These are phyloP conservation scores for Tuber aestivum DNA, from an alignment of 495 filamentous ascomycete genomes.

Conservation along the genomic window DNA sequence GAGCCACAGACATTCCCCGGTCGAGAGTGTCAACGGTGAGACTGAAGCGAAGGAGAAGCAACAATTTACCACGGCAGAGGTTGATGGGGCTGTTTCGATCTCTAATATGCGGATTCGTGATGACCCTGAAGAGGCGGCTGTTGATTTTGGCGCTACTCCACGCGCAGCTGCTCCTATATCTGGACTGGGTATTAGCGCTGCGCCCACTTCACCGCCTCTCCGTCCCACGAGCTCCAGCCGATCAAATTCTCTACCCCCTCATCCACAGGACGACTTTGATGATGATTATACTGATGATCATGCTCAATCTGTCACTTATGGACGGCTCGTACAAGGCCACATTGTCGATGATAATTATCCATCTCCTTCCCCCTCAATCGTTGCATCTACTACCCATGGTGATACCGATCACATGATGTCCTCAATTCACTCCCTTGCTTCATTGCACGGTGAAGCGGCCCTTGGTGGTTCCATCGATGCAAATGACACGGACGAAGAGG, in stretches of 20 bases:
- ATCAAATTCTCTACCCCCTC: constrained; percentile 30
- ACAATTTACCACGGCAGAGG: not conserved
- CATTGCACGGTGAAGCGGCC: constrained; percentile 57
- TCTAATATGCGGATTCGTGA: constrained; percentile 3
- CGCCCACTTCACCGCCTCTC: constrained; percentile 13
- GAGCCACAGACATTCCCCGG: constrained; percentile 40
- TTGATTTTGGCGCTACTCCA: constrained; percentile 35
- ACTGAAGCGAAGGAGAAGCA: constrained; percentile 6
- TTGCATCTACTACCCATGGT: constrained; percentile 48
- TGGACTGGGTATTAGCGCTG: constrained; percentile 31
- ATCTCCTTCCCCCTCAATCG: constrained; percentile 61
- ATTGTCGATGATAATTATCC: constrained; percentile 91
- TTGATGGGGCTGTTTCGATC: constrained; percentile 13
- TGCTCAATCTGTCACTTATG: constrained; percentile 84
- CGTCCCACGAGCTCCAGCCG: constrained; percentile 15
- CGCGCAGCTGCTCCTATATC: constrained; percentile 30
- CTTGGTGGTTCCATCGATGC: constrained; percentile 79
- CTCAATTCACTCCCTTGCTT: constrained; percentile 59
- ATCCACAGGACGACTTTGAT: constrained; percentile 48
- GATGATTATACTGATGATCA: constrained; percentile 78
- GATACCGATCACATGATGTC: constrained; percentile 58
- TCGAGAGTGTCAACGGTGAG: constrained; percentile 40
- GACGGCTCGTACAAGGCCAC: constrained; percentile 87
- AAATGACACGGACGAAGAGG: constrained; percentile 75
- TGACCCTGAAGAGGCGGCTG: not conserved